Evolutionary conservation across 371 early-diverging fungal genomes (phyloP).

Genomic region (Chytridiales sp.): DNA sequence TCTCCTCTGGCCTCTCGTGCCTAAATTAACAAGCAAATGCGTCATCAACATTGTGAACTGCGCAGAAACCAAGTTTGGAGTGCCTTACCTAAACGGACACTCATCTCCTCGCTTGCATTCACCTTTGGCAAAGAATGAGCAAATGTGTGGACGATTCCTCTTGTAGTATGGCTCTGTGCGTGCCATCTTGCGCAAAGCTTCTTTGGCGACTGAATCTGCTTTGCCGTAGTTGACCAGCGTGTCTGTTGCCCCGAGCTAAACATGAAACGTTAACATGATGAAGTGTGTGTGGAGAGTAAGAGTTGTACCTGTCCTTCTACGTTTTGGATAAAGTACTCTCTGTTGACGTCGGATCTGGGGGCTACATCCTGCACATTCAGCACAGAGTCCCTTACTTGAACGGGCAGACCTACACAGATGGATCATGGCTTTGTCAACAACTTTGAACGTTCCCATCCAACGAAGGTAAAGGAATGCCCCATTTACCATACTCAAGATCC

Average conservation of each 20-base stretch:
- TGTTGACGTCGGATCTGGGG: slow-evolving; percentile 82
- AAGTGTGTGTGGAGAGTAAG: neutral
- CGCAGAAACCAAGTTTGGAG: neutral
- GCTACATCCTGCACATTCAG: slow-evolving; percentile 71
- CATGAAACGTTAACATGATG: neutral
- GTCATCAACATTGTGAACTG: too few species aligned
- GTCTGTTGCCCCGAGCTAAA: slow-evolving; percentile 41
- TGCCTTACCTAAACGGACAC: slow-evolving; percentile 26
- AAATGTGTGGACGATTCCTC: slow-evolving; percentile 87
- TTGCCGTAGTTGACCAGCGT: slow-evolving; percentile 70
- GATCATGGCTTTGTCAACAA: too few species aligned
- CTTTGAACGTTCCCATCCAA: slow-evolving; percentile 7
- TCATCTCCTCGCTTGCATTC: slow-evolving; percentile 32
- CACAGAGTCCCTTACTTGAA: slow-evolving; percentile 90
- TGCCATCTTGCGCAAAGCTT: slow-evolving; percentile 76
- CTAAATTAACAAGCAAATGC: too few species aligned
- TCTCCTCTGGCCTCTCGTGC: slow-evolving; percentile 83
- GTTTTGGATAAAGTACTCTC: slow-evolving; percentile 84
- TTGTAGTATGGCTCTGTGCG: slow-evolving; percentile 85
- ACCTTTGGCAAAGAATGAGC: slow-evolving; percentile 91
- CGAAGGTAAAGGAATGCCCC: neutral
- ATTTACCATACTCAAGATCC: slow-evolving; percentile 86
- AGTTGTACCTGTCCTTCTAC: slow-evolving; percentile 68
- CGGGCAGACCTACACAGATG: slow-evolving; percentile 67
- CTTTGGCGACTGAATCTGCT: slow-evolving; percentile 76